Evolutionary conservation across 345 rosid genomes (phyloP).

Genomic region (Kernera saxatilis): DNA sequence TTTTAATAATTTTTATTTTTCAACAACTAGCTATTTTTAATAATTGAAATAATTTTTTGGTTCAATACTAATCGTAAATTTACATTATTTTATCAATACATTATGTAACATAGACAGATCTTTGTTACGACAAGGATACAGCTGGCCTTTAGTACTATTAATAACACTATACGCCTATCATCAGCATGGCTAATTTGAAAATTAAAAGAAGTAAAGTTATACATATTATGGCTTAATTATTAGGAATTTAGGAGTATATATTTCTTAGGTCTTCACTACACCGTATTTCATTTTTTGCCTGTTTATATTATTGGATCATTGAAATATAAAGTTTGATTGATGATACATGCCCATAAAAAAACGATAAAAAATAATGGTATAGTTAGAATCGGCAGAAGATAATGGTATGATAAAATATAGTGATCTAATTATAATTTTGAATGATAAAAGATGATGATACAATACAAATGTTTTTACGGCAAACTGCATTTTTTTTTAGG

Average conservation of each 20-base stretch:
- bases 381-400: no score
- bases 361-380: no score
- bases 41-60: no score
- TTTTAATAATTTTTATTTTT: no score
- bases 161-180: background rate
- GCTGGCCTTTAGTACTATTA: background rate
- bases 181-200: background rate
- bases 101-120: background rate
- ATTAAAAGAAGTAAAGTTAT: no score
- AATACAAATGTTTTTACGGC: no score
- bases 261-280: background rate
- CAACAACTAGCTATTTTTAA: no score
- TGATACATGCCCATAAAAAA: no score
- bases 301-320: background rate
- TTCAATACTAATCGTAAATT: background rate
- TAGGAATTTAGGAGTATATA: no score
- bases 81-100: background rate
- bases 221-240: background rate
- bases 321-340: background rate
- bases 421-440: background rate
- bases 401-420: no score
- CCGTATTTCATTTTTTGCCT: background rate
- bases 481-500: no score
- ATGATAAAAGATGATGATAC: no score
- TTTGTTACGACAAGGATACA: background rate